Evolutionary conservation across 768 basidiomycete species (phyloP).

Genomic region (Tricholoma saponaceum): DNA sequence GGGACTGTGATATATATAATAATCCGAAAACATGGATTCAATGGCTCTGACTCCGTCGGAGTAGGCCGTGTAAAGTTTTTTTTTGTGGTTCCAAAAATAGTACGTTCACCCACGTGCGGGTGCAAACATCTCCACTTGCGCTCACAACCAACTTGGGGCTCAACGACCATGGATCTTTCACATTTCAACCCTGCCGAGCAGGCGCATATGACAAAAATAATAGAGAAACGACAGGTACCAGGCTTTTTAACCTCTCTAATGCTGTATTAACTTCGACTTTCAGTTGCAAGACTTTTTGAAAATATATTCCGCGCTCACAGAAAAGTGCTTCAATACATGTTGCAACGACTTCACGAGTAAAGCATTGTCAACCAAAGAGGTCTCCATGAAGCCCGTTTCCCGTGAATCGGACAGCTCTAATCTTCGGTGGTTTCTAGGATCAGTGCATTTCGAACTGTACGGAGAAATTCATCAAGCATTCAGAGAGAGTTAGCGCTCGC

Average conservation of each 20-base stretch:
- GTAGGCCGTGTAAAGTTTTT: not conserved
- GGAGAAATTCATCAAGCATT: slow-evolving; percentile 97
- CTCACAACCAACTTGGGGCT: too few relatives aligned
- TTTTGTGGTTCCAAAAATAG: not conserved
- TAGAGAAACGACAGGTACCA: slow-evolving; percentile 93
- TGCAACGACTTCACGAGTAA: slow-evolving; percentile 97
- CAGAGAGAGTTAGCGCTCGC: slow-evolving; percentile 86
- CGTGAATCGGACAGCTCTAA: not conserved
- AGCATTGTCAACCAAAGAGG: slow-evolving; percentile 91
- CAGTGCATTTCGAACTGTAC: slow-evolving; percentile 90
- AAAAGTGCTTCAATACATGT: slow-evolving; percentile 93
- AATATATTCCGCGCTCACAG: slow-evolving; percentile 92
- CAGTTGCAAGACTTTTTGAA: slow-evolving; percentile 99
- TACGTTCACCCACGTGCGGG: not conserved
- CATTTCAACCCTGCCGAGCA: slow-evolving; percentile 87
- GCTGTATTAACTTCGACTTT: not conserved
- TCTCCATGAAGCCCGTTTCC: slow-evolving; percentile 19
- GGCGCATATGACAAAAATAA: slow-evolving; percentile 91
- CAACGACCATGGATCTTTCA: slow-evolving; percentile 79
- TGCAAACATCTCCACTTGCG: too few relatives aligned
- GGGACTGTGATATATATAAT: not conserved
- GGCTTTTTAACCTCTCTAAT: not conserved
- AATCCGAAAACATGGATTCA: not conserved
- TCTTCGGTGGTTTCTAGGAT: slow-evolving; percentile 47
- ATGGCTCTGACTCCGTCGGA: not conserved